phyloP scores from a whole-genome alignment of 441 rosid genomes.

The Adansonia rubrostipa region DNA sequence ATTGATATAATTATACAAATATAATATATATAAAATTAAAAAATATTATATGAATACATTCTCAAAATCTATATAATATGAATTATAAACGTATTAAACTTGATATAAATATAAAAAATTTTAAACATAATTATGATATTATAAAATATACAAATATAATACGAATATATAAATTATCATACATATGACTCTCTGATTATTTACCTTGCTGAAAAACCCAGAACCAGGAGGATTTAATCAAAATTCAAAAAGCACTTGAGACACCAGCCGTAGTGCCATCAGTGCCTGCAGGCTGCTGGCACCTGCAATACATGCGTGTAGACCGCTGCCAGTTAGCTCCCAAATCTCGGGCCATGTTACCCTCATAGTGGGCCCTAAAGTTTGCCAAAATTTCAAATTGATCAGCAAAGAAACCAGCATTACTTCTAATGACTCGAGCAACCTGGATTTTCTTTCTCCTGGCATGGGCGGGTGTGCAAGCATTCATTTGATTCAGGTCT shows the following conservation, averaged over 20 bases:
- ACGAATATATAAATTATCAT: no score
- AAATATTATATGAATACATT: no score
- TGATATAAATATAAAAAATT: no score
- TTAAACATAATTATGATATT: no score
- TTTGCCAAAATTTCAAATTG: constrained; percentile 95
- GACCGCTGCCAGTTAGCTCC: constrained; percentile 69
- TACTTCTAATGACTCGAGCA: constrained; percentile 43
- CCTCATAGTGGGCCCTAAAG: constrained; percentile 85
- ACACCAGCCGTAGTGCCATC: constrained; percentile 68
- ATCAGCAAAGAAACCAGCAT: constrained; percentile 91
- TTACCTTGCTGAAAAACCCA: constrained; percentile 88
- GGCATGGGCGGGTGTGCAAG: constrained; percentile 38
- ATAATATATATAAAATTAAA: no score
- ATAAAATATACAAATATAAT: no score
- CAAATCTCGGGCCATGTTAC: constrained; percentile 94
- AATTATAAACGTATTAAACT: no score
- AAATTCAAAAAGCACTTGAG: constrained; percentile 75
- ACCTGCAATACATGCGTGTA: constrained; percentile 84
- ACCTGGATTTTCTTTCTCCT: constrained; percentile 41
- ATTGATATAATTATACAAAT: no score
- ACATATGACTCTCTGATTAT: constrained; percentile 58
- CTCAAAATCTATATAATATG: no score
- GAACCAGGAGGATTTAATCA: constrained; percentile 91
- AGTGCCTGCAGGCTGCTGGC: constrained; percentile 35
- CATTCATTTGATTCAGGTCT: constrained; percentile 42